Conservation (phyloP, 1,284 basidiomycete genomes). For the Tetrapyrgos nigripes region DNA sequence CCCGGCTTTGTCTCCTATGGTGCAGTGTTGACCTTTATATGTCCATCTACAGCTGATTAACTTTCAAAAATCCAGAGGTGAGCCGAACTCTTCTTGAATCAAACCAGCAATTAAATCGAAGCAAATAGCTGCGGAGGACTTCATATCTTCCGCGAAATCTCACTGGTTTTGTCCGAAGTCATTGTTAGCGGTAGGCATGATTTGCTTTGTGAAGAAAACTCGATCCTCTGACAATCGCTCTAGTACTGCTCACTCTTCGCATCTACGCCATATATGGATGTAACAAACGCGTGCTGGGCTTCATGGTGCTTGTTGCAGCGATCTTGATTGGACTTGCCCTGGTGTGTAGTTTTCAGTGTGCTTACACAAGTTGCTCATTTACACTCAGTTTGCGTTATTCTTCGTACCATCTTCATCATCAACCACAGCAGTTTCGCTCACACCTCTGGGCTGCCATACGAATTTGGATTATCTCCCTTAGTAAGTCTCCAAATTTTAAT, state of each 20-base stretch:
- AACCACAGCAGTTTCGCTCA: slow-evolving; percentile 2
- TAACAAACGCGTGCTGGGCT: slow-evolving; percentile 3
- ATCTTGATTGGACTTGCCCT: neutral
- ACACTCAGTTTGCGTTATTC: slow-evolving; percentile 9
- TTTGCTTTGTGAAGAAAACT: neutral
- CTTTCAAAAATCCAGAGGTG: slow-evolving; percentile 1
- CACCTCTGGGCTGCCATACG: slow-evolving; percentile 12
- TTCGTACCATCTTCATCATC: slow-evolving; percentile 11
- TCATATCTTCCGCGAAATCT: slow-evolving; percentile 11
- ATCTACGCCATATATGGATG: slow-evolving; percentile 12
- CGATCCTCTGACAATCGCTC: neutral
- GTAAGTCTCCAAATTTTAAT: neutral
- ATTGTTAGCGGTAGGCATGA: slow-evolving; percentile 7
- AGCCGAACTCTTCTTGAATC: neutral
- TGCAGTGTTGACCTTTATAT: neutral
- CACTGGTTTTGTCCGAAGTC: slow-evolving; percentile 10
- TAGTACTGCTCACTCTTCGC: slow-evolving; percentile 12
- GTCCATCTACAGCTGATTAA: neutral
- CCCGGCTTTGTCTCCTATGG: slow-evolving; percentile 3
- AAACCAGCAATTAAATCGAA: neutral
- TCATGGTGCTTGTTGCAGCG: slow-evolving; percentile 1
- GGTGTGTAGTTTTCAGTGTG: neutral
- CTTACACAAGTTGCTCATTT: neutral
- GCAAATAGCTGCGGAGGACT: slow-evolving; percentile 8
- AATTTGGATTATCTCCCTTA: slow-evolving; percentile 1